Percentiles rank a stretch among this genome's conserved stretches.
phyloP scores from a whole-genome alignment of 257 asterid species.

The Solanum infundibuliforme region DNA sequence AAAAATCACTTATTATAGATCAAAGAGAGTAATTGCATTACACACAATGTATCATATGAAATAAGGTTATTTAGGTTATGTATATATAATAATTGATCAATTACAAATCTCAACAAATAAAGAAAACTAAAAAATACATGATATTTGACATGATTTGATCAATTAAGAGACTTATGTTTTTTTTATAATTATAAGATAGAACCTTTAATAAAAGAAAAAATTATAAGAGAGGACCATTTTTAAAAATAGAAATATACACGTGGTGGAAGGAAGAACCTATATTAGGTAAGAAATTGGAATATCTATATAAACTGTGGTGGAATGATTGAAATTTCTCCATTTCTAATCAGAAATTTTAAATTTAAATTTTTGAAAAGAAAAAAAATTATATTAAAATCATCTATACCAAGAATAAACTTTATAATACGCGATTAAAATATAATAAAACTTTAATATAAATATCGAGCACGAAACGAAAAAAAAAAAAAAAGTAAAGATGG shows the following conservation, averaged over 20 bases:
- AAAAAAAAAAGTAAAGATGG: not conserved
- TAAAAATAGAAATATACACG: not conserved
- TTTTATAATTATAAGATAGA: not conserved
- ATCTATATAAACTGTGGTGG: no score
- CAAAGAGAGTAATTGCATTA: not conserved
- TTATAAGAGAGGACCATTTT: not conserved
- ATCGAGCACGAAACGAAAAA: not conserved
- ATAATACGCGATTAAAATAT: fast-evolving
- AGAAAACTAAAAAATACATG: not conserved
- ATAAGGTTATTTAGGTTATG: not conserved
- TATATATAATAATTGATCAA: not conserved
- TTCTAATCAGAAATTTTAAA: fast-evolving
- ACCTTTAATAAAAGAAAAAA: not conserved
- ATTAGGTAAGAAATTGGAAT: not conserved
- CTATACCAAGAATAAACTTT: fast-evolving
- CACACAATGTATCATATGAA: not conserved
- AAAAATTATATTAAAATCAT: not conserved
- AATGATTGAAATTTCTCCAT: not conserved
- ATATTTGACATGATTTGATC: not conserved
- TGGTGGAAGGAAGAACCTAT: not conserved
- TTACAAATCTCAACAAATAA: not conserved
- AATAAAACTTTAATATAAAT: fast-evolving
- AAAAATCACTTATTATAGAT: not conserved
- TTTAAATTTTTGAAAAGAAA: fast-evolving
- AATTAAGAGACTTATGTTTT: not conserved